A percentile compares a stretch with the other conserved stretches of the same genome.
phyloP scores from a whole-genome alignment of 306 rosid genomes.

The Casuarina equisetifolia region DNA sequence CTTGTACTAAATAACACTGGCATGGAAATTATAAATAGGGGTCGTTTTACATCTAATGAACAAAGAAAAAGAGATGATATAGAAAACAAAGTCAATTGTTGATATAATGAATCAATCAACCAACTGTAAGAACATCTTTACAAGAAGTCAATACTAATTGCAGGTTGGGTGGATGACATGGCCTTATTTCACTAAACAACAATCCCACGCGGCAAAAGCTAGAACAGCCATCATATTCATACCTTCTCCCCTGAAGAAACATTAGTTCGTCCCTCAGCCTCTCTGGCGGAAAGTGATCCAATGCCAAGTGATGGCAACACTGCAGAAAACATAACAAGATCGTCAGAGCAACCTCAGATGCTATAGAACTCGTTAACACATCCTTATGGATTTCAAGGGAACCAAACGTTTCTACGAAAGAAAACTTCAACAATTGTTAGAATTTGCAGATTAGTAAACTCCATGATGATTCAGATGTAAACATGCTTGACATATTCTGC shows the following conservation, averaged over 20 bases:
- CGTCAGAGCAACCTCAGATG: conserved; percentile 20
- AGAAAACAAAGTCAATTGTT: background rate
- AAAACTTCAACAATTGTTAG: background rate
- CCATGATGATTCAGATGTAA: too few species aligned
- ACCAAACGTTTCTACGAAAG: background rate
- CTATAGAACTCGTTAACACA: background rate
- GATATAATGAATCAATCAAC: background rate
- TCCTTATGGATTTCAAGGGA: background rate
- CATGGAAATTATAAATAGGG: background rate
- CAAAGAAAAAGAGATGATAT: background rate
- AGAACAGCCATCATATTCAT: conserved; percentile 19
- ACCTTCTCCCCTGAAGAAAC: conserved; percentile 91
- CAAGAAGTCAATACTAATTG: too few species aligned
- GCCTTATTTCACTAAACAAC: background rate
- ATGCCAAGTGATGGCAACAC: conserved; percentile 95
- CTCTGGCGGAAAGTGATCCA: conserved; percentile 88
- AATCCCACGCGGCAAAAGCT: background rate
- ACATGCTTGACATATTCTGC: too few species aligned
- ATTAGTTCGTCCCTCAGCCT: conserved; percentile 97
- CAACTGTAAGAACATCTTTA: background rate
- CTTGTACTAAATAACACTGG: background rate
- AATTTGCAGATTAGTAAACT: too few species aligned
- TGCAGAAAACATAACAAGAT: conserved; percentile 41
- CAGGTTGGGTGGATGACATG: background rate
- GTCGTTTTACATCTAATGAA: conserved; percentile 1